Conservation (phyloP, 2,329 filamentous ascomycete species). For the Calonectria fujianensis region DNA sequence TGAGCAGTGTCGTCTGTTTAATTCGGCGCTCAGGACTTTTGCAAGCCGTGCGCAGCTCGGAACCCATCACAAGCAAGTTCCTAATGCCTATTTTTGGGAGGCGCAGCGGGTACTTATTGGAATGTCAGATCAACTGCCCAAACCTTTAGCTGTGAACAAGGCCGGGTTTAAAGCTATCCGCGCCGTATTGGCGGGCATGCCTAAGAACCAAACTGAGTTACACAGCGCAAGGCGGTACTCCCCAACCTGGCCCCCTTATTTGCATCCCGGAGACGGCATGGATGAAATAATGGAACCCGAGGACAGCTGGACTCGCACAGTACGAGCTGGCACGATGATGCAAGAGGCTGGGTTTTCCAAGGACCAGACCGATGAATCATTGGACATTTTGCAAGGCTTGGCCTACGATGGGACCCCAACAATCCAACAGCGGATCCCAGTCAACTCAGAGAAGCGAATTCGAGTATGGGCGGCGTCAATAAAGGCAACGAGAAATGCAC, state of each 20-base stretch:
- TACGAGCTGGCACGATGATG: constrained; percentile 72
- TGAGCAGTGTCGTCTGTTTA: constrained; percentile 58
- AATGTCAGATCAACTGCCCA: constrained; percentile 69
- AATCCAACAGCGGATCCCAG: constrained; percentile 67
- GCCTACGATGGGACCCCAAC: constrained; percentile 71
- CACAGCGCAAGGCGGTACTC: constrained; percentile 69
- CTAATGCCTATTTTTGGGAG: constrained; percentile 68
- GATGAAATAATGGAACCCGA: constrained; percentile 72
- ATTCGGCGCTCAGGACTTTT: constrained; percentile 54
- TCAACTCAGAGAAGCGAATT: constrained; percentile 47
- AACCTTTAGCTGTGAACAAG: constrained; percentile 70
- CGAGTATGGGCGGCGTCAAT: constrained; percentile 73
- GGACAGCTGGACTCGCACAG: constrained; percentile 72
- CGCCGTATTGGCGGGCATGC: constrained; percentile 70
- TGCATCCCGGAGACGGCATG: constrained; percentile 74
- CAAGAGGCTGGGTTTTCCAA: constrained; percentile 74
- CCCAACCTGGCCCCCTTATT: constrained; percentile 77
- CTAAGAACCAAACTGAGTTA: constrained; percentile 71
- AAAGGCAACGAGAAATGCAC: constrained; percentile 74
- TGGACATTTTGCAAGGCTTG: constrained; percentile 73
- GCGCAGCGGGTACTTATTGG: constrained; percentile 73
- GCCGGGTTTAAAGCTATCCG: constrained; percentile 73
- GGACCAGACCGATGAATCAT: constrained; percentile 66
- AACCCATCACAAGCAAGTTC: constrained; percentile 50
- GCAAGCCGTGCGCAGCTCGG: constrained; percentile 52